Conservation (phyloP, 2,329 filamentous ascomycete genomes). For the Neofusicoccum sp. region DNA sequence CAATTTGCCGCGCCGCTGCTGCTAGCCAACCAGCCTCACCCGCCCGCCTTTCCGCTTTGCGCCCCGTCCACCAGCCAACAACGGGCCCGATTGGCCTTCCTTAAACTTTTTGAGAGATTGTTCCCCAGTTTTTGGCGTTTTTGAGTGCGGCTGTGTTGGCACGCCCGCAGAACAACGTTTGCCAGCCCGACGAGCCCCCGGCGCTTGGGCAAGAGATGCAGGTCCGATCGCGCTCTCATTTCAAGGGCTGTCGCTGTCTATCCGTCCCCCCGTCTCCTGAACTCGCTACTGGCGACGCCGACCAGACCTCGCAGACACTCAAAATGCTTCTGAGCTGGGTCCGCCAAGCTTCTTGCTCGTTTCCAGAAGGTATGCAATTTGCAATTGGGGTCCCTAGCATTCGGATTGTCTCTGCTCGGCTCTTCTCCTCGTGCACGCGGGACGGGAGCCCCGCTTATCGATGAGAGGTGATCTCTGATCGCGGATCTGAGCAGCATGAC, state of each 20-base stretch:
- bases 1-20: conserved; percentile 6
- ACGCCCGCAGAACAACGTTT: background rate
- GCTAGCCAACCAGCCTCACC: conserved; percentile 10
- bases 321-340: background rate
- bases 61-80: background rate
- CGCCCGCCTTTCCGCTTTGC: conserved; percentile 1
- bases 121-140: conserved; percentile 15
- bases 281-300: background rate
- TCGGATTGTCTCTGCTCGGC: background rate
- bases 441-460: background rate
- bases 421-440: background rate
- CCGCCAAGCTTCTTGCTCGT: background rate
- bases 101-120: background rate
- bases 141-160: background rate
- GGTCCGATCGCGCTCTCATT: background rate
- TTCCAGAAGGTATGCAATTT: conserved; percentile 11
- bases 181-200: background rate
- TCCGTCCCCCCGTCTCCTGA: background rate
- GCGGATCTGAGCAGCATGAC: background rate
- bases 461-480: background rate
- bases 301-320: background rate
- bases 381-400: background rate
- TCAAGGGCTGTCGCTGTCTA: background rate
- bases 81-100: conserved; percentile 4
- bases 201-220: background rate